Evolutionary conservation across 2,329 filamentous ascomycete genomes (phyloP).

Genomic region (Pseudonectria buxi): DNA sequence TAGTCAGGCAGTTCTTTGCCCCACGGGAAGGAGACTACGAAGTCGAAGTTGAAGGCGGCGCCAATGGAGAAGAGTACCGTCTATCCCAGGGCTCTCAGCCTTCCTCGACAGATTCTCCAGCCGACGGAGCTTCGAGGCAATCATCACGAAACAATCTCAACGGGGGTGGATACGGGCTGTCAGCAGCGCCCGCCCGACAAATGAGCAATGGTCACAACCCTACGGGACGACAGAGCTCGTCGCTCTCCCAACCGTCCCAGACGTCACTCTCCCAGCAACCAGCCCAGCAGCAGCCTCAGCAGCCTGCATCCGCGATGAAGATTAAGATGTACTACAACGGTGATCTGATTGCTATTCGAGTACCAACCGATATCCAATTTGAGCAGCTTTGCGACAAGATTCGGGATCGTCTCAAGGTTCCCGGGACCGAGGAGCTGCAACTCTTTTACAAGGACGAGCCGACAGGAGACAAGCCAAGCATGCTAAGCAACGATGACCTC

Average conservation of each 20-base stretch:
- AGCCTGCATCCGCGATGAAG: slow-evolving; percentile 60
- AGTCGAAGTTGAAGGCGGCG: slow-evolving; percentile 62
- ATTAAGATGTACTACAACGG: slow-evolving; percentile 93
- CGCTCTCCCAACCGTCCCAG: slow-evolving; percentile 35
- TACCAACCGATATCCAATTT: slow-evolving; percentile 73
- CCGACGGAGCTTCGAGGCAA: slow-evolving; percentile 55
- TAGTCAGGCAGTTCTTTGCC: slow-evolving; percentile 87
- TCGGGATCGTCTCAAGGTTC: slow-evolving; percentile 72
- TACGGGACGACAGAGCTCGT: slow-evolving; percentile 19
- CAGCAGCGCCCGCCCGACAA: slow-evolving; percentile 39
- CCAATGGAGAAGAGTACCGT: slow-evolving; percentile 70
- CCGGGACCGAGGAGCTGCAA: slow-evolving; percentile 60
- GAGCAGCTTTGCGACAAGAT: slow-evolving; percentile 77
- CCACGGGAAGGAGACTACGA: slow-evolving; percentile 90
- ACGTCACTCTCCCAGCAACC: slow-evolving; percentile 41
- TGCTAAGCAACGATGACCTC: slow-evolving; percentile 76
- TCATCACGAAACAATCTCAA: slow-evolving; percentile 60
- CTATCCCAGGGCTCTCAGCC: slow-evolving; percentile 64
- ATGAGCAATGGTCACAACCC: slow-evolving; percentile 27
- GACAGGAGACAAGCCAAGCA: slow-evolving; percentile 64
- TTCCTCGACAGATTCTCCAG: slow-evolving; percentile 57
- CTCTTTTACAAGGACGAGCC: slow-evolving; percentile 83
- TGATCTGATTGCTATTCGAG: slow-evolving; percentile 85
- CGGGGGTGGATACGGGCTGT: slow-evolving; percentile 47
- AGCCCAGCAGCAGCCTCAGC: slow-evolving; percentile 22